These are phyloP conservation scores for Chlamydomonas schloesseri DNA, from an alignment of 139 green algal species.

Conservation along the genomic window DNA sequence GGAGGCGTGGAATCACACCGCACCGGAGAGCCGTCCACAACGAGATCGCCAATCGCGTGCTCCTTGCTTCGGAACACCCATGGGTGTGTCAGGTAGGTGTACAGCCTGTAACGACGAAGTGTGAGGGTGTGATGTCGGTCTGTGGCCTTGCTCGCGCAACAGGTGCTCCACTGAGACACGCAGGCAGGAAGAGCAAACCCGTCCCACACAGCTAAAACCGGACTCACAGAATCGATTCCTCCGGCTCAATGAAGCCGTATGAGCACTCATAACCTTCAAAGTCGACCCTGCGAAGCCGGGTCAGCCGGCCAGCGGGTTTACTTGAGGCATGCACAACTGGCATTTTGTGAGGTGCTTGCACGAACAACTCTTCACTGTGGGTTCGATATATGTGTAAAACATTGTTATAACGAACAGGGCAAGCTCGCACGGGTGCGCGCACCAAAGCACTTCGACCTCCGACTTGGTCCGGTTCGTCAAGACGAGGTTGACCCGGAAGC, in stretches of 20 bases:
- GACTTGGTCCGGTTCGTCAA: slow-evolving; percentile 1
- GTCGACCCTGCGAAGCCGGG: neutral
- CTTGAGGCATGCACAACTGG: no score
- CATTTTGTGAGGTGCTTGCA: no score
- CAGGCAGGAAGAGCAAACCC: no score
- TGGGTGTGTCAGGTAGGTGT: slow-evolving; percentile 15
- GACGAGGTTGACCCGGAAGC: slow-evolving; percentile 10
- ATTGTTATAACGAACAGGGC: no score
- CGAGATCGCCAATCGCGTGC: neutral
- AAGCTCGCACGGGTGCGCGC: neutral
- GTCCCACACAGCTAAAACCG: no score
- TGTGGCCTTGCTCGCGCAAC: no score
- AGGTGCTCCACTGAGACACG: no score
- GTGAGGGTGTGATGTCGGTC: no score
- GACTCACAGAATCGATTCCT: neutral
- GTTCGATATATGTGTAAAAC: no score
- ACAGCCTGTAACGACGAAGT: neutral
- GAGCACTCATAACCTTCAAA: neutral
- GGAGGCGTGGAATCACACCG: no score
- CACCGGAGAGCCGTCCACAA: slow-evolving; percentile 1
- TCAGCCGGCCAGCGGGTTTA: neutral
- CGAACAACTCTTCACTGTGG: no score
- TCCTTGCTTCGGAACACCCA: slow-evolving; percentile 33
- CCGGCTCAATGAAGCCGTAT: neutral
- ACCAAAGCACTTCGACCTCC: neutral